Base-by-base conservation (phyloP, 2,329 filamentous ascomycete genomes). In the Capronia coronata region DNA sequence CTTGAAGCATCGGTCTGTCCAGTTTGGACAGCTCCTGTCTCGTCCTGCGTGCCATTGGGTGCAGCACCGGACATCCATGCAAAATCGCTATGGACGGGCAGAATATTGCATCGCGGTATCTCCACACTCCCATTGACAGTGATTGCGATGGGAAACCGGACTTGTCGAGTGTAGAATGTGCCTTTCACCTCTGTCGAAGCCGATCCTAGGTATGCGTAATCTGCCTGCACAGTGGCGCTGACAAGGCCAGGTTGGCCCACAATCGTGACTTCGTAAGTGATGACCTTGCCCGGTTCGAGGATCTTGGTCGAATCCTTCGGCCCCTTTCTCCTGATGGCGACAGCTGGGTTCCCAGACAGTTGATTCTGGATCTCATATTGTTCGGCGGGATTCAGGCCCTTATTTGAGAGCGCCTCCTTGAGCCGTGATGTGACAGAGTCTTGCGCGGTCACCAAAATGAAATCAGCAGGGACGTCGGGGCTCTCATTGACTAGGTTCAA, bases 61-160 rank as follows among this genome's bases (percentile, higher is more conserved):
- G 21, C 18, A 9, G 34, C 7, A 21, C 38, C 23, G 3, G 46
- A 16, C 22, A 32, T 39, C 80, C 85, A 87, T 1, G 84, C 83
- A 45, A 93, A 79, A 42, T 78, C 74, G 9, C 80, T 78, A 41
- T 80, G 80, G 9, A 94, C 76, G 1, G 88, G 83, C 27, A 93
- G 67, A 14, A 94, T 75, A 62, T 96, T 90, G 57, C 90, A 82
- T 30, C 87, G 78, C 27, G 83, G 77, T 8, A 96, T 73, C 62
- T 96, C 88, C 21, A 96, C 76, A 62, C 88, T 93, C 2, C 89
- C 86, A 63, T 96, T 96, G 41, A 97, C 91, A 3, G 91, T 96
- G 13, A 96, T 79, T 0, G 84, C 87, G 49, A 97, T 72, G 11
- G 88, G 86, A 22, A 94, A 74, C 14, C 83, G 83, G 13, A 94